phyloP scores from a whole-genome alignment of 805 yeast species.

The Starmerella bacillaris region DNA sequence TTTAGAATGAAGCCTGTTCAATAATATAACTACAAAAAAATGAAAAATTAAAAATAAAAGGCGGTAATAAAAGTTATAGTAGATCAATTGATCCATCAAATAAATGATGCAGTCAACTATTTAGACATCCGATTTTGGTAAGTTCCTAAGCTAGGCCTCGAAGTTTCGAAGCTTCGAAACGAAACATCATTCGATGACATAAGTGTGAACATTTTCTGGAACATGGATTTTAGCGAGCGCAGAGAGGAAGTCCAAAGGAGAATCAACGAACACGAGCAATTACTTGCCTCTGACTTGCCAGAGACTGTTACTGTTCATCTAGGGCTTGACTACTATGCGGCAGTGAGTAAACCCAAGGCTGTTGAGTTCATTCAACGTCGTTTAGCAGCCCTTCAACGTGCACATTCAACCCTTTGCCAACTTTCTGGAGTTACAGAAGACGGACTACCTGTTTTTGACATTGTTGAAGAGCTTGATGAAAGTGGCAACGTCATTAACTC shows the following conservation, averaged over 20 bases:
- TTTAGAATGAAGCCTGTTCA: no score
- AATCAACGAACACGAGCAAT: constrained; percentile 7
- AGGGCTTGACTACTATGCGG: constrained; percentile 21
- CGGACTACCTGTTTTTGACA: constrained; percentile 57
- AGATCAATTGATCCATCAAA: no score
- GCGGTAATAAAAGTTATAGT: no score
- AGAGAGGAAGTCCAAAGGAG: constrained; percentile 1
- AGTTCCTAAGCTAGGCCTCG: no score
- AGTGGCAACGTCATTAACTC: constrained; percentile 47
- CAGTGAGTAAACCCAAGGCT: constrained; percentile 13
- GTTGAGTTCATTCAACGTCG: constrained; percentile 13
- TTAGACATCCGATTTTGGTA: no score
- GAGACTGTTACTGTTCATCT: constrained; percentile 14
- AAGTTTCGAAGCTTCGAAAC: no score
- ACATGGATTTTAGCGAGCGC: constrained; percentile 1
- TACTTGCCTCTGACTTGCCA: constrained; percentile 1
- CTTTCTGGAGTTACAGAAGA: constrained; percentile 25
- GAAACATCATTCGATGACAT: no score
- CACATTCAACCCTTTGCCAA: constrained; percentile 8
- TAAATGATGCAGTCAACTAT: no score
- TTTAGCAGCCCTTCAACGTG: constrained; percentile 6
- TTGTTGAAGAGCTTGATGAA: constrained; percentile 68
- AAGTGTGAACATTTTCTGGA: no score
- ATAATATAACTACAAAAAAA: no score
- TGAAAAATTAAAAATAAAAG: no score